phyloP scores from a whole-genome alignment of 2,329 filamentous ascomycete genomes.

The Alternaria conjuncta region DNA sequence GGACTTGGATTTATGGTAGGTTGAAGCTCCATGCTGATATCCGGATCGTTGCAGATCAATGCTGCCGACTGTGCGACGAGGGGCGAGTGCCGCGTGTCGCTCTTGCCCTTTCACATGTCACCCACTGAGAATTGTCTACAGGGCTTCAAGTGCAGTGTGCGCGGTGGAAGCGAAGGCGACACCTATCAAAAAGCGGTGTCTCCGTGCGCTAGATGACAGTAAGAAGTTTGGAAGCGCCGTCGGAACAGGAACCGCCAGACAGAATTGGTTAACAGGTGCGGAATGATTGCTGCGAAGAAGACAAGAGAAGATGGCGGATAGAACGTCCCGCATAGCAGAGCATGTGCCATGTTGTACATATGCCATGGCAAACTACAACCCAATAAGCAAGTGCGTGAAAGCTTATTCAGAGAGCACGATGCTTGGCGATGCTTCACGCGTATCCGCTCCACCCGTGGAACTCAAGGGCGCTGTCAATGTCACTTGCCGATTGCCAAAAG shows the following conservation, averaged over 20 bases:
- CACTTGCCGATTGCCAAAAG: not conserved
- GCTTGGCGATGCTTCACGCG: slow-evolving; percentile 7
- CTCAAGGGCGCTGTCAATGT: not conserved
- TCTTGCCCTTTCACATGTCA: not conserved
- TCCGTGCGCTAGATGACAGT: not conserved
- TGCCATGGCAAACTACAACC: slow-evolving; percentile 5
- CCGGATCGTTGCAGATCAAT: not conserved
- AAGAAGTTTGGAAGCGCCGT: not conserved
- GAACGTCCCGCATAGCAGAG: not conserved
- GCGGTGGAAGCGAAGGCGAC: not conserved
- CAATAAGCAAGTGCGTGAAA: slow-evolving; percentile 15
- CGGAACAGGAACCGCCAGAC: not conserved
- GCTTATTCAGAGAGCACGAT: slow-evolving; percentile 10
- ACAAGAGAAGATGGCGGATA: not conserved
- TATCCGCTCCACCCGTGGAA: not conserved
- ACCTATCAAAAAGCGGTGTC: not conserved
- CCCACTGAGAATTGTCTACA: not conserved
- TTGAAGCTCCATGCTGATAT: not conserved
- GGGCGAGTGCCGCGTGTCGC: slow-evolving; percentile 1
- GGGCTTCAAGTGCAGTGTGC: not conserved
- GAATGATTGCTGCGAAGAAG: not conserved
- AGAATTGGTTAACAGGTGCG: not conserved
- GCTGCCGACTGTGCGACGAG: not conserved
- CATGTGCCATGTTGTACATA: not conserved
- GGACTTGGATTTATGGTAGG: slow-evolving; percentile 1